Conservation (phyloP, 2,329 filamentous ascomycete species). For the Elsinoe fawcettii region DNA sequence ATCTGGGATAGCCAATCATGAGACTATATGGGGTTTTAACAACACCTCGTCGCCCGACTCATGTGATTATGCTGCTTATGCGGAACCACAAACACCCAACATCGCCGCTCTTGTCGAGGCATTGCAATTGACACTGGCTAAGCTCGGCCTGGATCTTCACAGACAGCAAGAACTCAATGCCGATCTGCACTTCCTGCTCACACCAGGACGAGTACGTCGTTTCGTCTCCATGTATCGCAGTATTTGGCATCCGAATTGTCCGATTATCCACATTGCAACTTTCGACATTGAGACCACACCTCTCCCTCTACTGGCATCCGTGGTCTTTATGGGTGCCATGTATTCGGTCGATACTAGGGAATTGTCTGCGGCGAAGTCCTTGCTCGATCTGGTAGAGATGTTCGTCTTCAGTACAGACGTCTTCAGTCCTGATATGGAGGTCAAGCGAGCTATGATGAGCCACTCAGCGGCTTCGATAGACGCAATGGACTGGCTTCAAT, state of each 20-base stretch:
- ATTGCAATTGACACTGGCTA: conserved; percentile 9
- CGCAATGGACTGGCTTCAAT: conserved; percentile 5
- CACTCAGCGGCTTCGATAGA: not conserved
- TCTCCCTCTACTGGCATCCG: conserved; percentile 9
- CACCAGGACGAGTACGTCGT: conserved; percentile 4
- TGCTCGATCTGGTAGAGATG: conserved; percentile 5
- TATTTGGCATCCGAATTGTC: conserved; percentile 15
- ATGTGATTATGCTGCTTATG: conserved; percentile 11
- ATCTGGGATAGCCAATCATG: conserved; percentile 9
- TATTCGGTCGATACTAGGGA: conserved; percentile 15
- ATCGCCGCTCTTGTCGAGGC: conserved; percentile 8
- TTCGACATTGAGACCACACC: conserved; percentile 13
- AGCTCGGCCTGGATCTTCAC: conserved; percentile 5
- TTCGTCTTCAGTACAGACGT: conserved; percentile 13
- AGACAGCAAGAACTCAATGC: conserved; percentile 13
- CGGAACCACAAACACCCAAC: conserved; percentile 13
- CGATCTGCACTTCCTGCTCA: conserved; percentile 12
- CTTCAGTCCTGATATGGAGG: conserved; percentile 9
- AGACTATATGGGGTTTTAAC: conserved; percentile 10
- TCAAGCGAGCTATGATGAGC: conserved; percentile 9
- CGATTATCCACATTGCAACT: conserved; percentile 14
- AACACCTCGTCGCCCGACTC: conserved; percentile 11
- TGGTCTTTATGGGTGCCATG: conserved; percentile 15
- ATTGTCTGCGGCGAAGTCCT: conserved; percentile 7
- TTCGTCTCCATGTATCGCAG: conserved; percentile 12